phyloP scores from a whole-genome alignment of 2,329 filamentous ascomycete species.

The Colletotrichum lupini region DNA sequence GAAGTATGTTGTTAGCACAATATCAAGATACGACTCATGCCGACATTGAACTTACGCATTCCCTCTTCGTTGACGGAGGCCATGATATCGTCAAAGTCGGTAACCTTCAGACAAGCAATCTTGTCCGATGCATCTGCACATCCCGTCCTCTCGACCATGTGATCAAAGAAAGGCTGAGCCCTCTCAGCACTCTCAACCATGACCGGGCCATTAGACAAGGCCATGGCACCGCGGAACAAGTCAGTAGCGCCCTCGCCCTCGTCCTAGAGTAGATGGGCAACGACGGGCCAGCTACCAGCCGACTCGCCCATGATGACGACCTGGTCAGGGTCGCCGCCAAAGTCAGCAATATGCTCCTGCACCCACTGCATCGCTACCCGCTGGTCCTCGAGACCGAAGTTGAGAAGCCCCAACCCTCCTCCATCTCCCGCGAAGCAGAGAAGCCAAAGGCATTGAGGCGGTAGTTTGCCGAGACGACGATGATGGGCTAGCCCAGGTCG shows the following conservation, averaged over 20 bases:
- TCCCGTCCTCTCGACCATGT: slow-evolving; percentile 9
- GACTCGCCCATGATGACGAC: slow-evolving; percentile 48
- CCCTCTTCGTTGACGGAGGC: slow-evolving; percentile 18
- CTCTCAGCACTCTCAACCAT: slow-evolving; percentile 17
- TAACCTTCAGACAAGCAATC: slow-evolving; percentile 17
- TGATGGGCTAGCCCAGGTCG: slow-evolving; percentile 62
- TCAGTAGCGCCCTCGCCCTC: slow-evolving; percentile 68
- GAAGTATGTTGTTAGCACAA: background rate
- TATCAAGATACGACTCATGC: too few relatives aligned
- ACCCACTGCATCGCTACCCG: slow-evolving; percentile 46
- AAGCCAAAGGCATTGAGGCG: slow-evolving; percentile 60
- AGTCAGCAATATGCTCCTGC: slow-evolving; percentile 43
- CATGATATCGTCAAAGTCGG: slow-evolving; percentile 20
- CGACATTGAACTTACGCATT: background rate
- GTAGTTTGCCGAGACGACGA: slow-evolving; percentile 75
- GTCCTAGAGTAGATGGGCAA: slow-evolving; percentile 57
- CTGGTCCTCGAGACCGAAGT: slow-evolving; percentile 43
- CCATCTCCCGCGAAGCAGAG: slow-evolving; percentile 6
- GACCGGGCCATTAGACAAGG: slow-evolving; percentile 57
- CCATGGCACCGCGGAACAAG: slow-evolving; percentile 73
- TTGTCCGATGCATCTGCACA: background rate
- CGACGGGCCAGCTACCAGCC: slow-evolving; percentile 42
- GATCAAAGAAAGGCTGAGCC: background rate
- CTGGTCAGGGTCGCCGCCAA: slow-evolving; percentile 44
- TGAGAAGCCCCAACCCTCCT: slow-evolving; percentile 44